A percentile compares a stretch with the other conserved stretches of the same genome.
Conservation (phyloP, 2,329 filamentous ascomycete species). For the Colletotrichum gloeosporioides region DNA sequence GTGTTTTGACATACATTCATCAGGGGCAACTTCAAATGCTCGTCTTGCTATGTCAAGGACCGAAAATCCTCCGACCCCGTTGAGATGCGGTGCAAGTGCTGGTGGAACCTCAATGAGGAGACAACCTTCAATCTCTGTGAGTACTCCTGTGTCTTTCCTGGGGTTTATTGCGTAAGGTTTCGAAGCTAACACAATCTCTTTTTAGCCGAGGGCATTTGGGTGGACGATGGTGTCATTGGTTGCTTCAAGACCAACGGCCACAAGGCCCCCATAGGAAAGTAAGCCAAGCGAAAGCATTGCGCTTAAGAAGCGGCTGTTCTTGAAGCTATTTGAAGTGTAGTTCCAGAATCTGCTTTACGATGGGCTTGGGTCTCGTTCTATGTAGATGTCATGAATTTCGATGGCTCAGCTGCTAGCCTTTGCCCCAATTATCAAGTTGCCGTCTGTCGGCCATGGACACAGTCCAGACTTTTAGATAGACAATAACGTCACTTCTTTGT, state of each 20-base stretch:
- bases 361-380: neutral
- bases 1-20: rapidly evolving
- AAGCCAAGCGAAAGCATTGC: rapidly evolving
- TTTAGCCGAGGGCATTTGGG: neutral
- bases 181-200: rapidly evolving
- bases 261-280: neutral
- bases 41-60: too few species aligned
- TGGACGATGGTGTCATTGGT: neutral
- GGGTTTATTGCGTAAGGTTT: neutral
- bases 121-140: neutral
- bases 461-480: too few species aligned
- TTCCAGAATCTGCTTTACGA: neutral
- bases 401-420: neutral
- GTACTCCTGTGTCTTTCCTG: rapidly evolving
- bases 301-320: rapidly evolving
- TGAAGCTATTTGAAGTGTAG: neutral
- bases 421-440: rapidly evolving
- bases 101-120: too few species aligned
- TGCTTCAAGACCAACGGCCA: neutral
- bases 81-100: too few species aligned
- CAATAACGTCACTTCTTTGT: too few species aligned
- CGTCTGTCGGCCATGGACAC: neutral
- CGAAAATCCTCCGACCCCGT: neutral
- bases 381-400: rapidly evolving
- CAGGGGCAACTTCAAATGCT: neutral